Percentiles rank a stretch among this genome's conserved stretches.
phyloP scores from a whole-genome alignment of 2,329 filamentous ascomycete genomes.

The Epichloe bromicola region DNA sequence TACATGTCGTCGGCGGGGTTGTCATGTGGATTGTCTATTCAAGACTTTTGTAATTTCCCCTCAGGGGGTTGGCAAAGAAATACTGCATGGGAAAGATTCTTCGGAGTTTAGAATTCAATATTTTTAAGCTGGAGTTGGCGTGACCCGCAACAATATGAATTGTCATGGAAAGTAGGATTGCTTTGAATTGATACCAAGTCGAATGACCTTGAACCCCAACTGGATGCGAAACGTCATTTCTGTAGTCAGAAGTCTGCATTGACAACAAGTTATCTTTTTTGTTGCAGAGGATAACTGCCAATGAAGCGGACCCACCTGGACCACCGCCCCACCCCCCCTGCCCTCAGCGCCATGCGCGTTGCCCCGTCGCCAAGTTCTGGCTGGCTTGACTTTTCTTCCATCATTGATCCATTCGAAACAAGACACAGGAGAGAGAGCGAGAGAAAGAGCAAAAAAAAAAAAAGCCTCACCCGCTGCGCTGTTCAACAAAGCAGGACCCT shows the following conservation, averaged over 20 bases:
- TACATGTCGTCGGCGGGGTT: background rate
- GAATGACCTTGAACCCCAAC: background rate
- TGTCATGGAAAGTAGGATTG: background rate
- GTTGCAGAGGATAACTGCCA: background rate
- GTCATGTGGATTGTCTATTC: background rate
- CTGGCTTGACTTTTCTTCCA: background rate
- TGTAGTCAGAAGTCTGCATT: no score
- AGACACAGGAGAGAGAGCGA: background rate
- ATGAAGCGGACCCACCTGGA: constrained; percentile 1
- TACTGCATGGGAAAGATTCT: background rate
- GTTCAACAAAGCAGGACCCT: background rate
- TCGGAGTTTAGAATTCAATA: background rate
- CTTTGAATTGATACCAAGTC: background rate
- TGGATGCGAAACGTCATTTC: no score
- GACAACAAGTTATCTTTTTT: no score
- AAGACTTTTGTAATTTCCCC: background rate
- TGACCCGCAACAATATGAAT: background rate
- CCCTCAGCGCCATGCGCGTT: background rate
- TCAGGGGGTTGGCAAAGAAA: no score
- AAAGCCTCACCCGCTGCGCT: background rate
- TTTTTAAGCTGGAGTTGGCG: background rate
- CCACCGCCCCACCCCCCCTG: background rate
- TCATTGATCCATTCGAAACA: background rate
- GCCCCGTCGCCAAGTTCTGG: background rate
- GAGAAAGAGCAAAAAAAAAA: background rate